These are phyloP conservation scores for Penicillium capsulatum DNA, from an alignment of 2,329 filamentous ascomycete species.

Conservation along the genomic window DNA sequence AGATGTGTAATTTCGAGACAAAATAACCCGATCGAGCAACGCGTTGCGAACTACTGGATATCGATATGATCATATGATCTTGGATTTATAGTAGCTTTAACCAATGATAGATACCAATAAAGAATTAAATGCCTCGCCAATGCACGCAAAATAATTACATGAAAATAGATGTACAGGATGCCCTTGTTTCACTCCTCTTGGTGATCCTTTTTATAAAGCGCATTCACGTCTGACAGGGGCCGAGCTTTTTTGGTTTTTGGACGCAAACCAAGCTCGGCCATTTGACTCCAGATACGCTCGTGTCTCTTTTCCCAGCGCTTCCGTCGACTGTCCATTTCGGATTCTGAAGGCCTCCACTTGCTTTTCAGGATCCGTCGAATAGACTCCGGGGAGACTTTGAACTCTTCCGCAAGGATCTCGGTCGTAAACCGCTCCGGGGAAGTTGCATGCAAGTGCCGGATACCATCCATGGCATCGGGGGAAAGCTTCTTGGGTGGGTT, in stretches of 20 bases:
- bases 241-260: conserved; percentile 48
- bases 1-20: no score
- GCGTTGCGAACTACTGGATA: no score
- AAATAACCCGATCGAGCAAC: no score
- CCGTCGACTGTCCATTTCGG: conserved; percentile 38
- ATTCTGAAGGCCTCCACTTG: conserved; percentile 44
- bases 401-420: conserved; percentile 66
- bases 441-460: conserved; percentile 73
- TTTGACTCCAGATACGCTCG: conserved; percentile 44
- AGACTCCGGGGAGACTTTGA: conserved; percentile 80
- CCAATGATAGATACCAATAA: no score
- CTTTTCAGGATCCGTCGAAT: conserved; percentile 76
- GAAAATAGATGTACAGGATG: conserved; percentile 1
- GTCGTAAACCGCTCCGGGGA: conserved; percentile 76
- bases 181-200: conserved; percentile 3
- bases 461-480: conserved; percentile 85
- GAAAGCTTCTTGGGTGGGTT: conserved; percentile 79
- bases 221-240: conserved; percentile 23
- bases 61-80: no score
- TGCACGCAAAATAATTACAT: not conserved
- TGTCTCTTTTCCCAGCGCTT: conserved; percentile 45
- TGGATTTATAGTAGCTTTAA: no score
- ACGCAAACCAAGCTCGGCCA: conserved; percentile 51
- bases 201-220: conserved; percentile 24
- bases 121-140: not conserved